Conservation (phyloP, 495 filamentous ascomycete genomes). For the Chaetomium tenue region DNA sequence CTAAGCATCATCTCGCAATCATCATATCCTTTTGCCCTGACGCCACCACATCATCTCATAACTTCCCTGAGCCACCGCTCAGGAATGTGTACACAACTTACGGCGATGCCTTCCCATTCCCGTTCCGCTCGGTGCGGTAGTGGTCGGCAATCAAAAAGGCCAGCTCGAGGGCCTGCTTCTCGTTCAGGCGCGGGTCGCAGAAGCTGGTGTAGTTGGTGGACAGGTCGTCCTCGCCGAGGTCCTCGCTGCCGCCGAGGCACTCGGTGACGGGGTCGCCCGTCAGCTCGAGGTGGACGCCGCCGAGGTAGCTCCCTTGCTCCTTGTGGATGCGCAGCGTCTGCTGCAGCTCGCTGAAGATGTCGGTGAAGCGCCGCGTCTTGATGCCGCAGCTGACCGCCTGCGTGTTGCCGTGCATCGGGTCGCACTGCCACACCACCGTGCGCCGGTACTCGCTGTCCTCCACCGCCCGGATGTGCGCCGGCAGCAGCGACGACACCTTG, state of each 20-base stretch:
- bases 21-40: background rate
- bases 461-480: slow-evolving; percentile 82
- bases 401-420: slow-evolving; percentile 96
- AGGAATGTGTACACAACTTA: background rate
- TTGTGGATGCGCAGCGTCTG: slow-evolving; percentile 80
- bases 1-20: background rate
- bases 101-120: slow-evolving; percentile 17
- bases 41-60: background rate
- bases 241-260: slow-evolving; percentile 87
- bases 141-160: slow-evolving; percentile 91
- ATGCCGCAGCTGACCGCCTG: slow-evolving; percentile 65
- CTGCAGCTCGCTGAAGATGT: slow-evolving; percentile 80
- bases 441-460: slow-evolving; percentile 65
- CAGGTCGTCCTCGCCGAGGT: slow-evolving; percentile 81
- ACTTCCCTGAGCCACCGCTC: background rate
- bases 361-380: slow-evolving; percentile 85
- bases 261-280: slow-evolving; percentile 97
- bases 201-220: slow-evolving; percentile 87
- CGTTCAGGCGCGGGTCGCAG: slow-evolving; percentile 92
- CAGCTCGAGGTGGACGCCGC: slow-evolving; percentile 91
- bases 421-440: slow-evolving; percentile 92
- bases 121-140: slow-evolving; percentile 48
- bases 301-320: slow-evolving; percentile 76
- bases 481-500: slow-evolving; percentile 68
- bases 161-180: slow-evolving; percentile 94